phyloP scores from a whole-genome alignment of 352 stramenopile genomes.

The Globisporangium megalacanthum region DNA sequence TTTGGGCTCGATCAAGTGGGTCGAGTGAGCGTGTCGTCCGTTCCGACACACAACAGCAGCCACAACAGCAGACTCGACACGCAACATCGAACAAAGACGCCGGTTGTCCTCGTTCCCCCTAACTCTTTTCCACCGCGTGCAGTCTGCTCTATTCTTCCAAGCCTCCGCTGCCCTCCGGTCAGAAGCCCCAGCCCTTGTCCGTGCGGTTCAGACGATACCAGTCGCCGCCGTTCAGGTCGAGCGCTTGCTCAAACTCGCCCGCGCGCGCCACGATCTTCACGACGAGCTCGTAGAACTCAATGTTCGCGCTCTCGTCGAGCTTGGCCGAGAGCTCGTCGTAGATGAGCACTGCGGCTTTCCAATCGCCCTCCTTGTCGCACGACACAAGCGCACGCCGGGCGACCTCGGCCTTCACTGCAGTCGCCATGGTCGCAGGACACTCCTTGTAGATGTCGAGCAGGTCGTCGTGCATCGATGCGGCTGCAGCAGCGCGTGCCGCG shows the following conservation, averaged over 20 bases:
- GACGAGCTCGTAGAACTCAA: conserved; percentile 75
- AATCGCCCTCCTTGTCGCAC: conserved; percentile 61
- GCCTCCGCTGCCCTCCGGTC: not conserved
- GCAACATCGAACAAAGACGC: not conserved
- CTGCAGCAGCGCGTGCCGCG: conserved; percentile 38
- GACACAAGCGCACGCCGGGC: conserved; percentile 44
- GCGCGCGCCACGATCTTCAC: conserved; percentile 79
- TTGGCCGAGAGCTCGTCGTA: conserved; percentile 66
- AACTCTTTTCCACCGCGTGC: not conserved
- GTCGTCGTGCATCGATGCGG: conserved; percentile 47
- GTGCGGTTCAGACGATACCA: conserved; percentile 82
- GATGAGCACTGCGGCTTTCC: conserved; percentile 64
- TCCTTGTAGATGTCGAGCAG: conserved; percentile 58
- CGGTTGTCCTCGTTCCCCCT: not conserved
- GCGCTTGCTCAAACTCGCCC: conserved; percentile 78
- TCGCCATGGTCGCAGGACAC: conserved; percentile 33
- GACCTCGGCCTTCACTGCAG: conserved; percentile 50
- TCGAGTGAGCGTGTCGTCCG: conserved; percentile 33
- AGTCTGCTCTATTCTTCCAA: not conserved
- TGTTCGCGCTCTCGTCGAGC: conserved; percentile 53
- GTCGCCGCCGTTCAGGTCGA: conserved; percentile 77
- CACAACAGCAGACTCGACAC: not conserved
- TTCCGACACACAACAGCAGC: no score
- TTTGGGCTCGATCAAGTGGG: conserved; percentile 83
- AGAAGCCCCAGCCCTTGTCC: conserved; percentile 56